Evolutionary conservation across 441 rosid species (phyloP).

Genomic region (Adansonia gregorii): DNA sequence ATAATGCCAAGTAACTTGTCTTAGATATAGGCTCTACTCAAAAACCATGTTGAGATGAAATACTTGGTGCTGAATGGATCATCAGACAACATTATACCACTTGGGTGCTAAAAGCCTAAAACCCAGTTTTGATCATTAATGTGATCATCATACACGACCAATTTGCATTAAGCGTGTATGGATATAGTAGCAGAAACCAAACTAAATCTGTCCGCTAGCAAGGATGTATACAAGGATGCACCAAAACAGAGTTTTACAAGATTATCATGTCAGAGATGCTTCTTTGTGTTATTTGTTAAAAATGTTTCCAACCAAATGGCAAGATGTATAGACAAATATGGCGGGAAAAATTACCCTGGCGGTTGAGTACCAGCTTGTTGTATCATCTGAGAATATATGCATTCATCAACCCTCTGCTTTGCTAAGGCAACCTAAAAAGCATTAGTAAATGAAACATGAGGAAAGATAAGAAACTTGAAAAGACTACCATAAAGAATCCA

Average conservation of each 20-base stretch:
- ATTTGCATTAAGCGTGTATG: not conserved
- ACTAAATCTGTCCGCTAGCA: not conserved
- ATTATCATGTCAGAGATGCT: not conserved
- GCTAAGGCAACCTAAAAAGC: slow-evolving; percentile 59
- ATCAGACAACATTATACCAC: not conserved
- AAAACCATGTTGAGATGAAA: not conserved
- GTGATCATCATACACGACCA: not conserved
- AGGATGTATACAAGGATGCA: not conserved
- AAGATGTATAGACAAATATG: not conserved
- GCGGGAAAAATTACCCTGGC: slow-evolving; percentile 25
- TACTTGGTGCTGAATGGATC: not conserved
- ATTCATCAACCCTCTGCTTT: slow-evolving; percentile 67
- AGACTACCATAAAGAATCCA: not conserved
- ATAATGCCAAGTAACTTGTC: not conserved
- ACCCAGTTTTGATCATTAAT: not conserved
- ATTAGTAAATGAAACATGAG: not conserved
- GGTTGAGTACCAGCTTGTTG: slow-evolving; percentile 50
- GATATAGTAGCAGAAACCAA: not conserved
- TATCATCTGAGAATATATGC: slow-evolving; percentile 57
- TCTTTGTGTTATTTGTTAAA: not conserved
- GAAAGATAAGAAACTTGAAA: not conserved
- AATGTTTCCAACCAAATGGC: not conserved
- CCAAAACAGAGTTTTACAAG: not conserved
- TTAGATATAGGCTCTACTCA: not conserved
- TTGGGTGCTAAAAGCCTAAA: slow-evolving; percentile 3